A percentile compares a stretch with the other conserved stretches of the same genome.
Evolutionary conservation across 371 early-diverging fungal species (phyloP).

Genomic region (Mortierella sp.): DNA sequence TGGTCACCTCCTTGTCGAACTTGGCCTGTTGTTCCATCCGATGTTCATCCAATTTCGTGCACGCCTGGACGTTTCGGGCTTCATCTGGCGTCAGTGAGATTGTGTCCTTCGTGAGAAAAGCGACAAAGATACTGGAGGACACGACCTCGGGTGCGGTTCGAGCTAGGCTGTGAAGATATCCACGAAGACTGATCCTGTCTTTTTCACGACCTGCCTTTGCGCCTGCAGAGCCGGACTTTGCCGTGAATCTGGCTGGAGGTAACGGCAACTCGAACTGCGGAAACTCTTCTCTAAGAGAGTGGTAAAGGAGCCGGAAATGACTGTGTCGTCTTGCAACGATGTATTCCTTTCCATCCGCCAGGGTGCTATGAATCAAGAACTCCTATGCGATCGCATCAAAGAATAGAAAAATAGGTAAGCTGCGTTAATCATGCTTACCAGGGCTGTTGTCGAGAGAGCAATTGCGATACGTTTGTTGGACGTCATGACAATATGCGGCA

Average conservation of each 20-base stretch:
- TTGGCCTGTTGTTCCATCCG: conserved; percentile 60
- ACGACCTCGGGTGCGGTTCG: conserved; percentile 56
- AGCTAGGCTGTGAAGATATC: conserved; percentile 61
- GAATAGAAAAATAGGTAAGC: background rate
- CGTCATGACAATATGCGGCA: too few species aligned
- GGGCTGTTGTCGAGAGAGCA: too few species aligned
- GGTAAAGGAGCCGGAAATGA: conserved; percentile 33
- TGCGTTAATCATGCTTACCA: too few species aligned
- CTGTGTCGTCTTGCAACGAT: conserved; percentile 37
- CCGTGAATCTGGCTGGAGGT: conserved; percentile 31
- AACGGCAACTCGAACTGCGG: conserved; percentile 45
- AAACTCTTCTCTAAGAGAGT: conserved; percentile 37
- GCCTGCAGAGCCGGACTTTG: conserved; percentile 34
- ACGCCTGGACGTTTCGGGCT: conserved; percentile 55
- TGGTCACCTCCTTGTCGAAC: conserved; percentile 62
- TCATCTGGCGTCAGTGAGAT: conserved; percentile 58
- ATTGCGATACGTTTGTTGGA: too few species aligned
- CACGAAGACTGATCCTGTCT: conserved; percentile 65
- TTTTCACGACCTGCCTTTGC: conserved; percentile 57
- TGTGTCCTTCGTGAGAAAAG: conserved; percentile 61
- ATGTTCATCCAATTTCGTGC: conserved; percentile 57
- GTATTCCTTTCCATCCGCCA: conserved; percentile 27
- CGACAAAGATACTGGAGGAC: conserved; percentile 47
- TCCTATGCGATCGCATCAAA: conserved; percentile 5
- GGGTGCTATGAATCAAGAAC: conserved; percentile 30